Percentiles rank a stretch among this genome's conserved stretches.
Conservation (phyloP, 352 stramenopile genomes). For the Phytopythium helicoides region DNA sequence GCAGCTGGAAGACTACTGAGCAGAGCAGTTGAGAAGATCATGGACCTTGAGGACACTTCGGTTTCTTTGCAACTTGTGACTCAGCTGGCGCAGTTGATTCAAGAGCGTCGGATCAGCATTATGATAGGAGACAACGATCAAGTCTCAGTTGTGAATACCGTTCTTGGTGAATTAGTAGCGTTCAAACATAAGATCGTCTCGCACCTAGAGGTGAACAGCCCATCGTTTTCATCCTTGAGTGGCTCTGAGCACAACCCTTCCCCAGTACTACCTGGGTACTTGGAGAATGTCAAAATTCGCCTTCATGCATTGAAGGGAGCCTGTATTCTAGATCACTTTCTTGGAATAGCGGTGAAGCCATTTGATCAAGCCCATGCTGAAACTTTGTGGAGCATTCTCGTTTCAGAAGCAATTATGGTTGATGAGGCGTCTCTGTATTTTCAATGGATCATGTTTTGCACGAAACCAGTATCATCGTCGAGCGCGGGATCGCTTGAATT, state of each 20-base stretch:
- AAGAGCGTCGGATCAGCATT: slow-evolving; percentile 14
- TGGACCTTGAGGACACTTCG: slow-evolving; percentile 7
- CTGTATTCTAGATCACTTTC: slow-evolving; percentile 40
- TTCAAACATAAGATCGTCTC: slow-evolving; percentile 22
- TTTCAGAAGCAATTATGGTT: slow-evolving; percentile 23
- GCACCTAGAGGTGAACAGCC: slow-evolving; percentile 2
- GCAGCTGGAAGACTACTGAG: slow-evolving; percentile 22
- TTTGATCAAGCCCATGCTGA: slow-evolving; percentile 24
- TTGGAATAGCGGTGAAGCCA: not conserved
- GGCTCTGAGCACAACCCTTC: slow-evolving; percentile 12
- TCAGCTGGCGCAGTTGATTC: slow-evolving; percentile 25
- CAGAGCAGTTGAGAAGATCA: slow-evolving; percentile 25
- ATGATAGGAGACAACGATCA: not conserved
- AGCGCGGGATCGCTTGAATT: slow-evolving; percentile 8
- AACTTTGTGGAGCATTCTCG: slow-evolving; percentile 43
- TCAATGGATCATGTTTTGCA: slow-evolving; percentile 71
- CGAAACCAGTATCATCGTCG: slow-evolving; percentile 25
- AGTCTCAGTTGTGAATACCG: slow-evolving; percentile 10
- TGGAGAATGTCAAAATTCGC: slow-evolving; percentile 37
- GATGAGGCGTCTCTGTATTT: slow-evolving; percentile 68
- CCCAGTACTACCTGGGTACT: slow-evolving; percentile 13
- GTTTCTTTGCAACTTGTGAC: slow-evolving; percentile 37
- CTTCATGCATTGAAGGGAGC: slow-evolving; percentile 56
- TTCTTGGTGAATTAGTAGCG: slow-evolving; percentile 22
- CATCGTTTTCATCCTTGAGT: slow-evolving; percentile 7